Evolutionary conservation across 495 filamentous ascomycete genomes (phyloP), one percentile per base, ranked within the genome.

Genomic region (Penicillium waksmanii): DNA sequence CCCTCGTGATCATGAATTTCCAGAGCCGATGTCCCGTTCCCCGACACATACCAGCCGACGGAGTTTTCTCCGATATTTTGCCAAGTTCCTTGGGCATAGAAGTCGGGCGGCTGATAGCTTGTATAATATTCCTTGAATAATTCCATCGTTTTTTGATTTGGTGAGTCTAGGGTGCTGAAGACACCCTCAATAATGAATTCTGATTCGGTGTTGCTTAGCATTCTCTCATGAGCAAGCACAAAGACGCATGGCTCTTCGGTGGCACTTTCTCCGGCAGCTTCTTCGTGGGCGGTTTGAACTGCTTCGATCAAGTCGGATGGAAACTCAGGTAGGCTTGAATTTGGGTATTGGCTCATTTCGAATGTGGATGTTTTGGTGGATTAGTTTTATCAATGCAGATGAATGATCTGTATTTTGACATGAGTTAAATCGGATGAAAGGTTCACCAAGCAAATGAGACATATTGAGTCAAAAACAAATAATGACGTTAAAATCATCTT

Each of bases 121-220:
- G 5, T 15, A 52, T 58, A 51, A 4, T 46, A 35, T 21, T 34
- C 33, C 17, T 18, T 8, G 36, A 58, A 58, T 42, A 47, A 5
- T 18, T 58, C 56, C 56, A 58, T 51, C 3, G 27, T 23, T 35
- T 27, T 58, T 3, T 35, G 13, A 9, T 58, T 58, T 15, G 56
- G 49, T 12, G 23, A 42, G 8, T 46, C 48, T 31, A 58, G 25
- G 19, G 36, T 31, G 5, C 35, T 11, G 36, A 42, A 52, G n/a
- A 52, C 56, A 2, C 56, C 48, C 38, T 58, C 56, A n/a, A 58
- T 58, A 6, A 51, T 58, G 48, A 58, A 52, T 27, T 51, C 48
- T 10, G 49, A 35, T 15, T 53, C 56, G 1, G 43, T 27, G 2
- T 5, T 17, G 36, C 3, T 9, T n/a, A 25, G 33, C 25, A 43